Percentiles rank a stretch among this genome's conserved stretches.
These are phyloP conservation scores for Fraxinus dipetala DNA, from an alignment of 305 asterid species.

Conservation along the genomic window DNA sequence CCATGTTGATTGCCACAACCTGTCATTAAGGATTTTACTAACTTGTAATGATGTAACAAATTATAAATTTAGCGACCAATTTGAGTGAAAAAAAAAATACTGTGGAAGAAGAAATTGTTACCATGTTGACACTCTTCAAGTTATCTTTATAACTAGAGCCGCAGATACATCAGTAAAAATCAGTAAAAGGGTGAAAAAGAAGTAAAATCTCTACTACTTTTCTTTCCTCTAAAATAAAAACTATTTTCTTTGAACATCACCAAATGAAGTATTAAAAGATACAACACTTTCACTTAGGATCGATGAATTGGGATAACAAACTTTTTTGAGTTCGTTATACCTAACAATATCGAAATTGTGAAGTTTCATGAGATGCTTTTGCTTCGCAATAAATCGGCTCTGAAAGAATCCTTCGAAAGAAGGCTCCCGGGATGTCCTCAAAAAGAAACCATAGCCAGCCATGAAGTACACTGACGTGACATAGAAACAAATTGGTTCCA, in stretches of 20 bases:
- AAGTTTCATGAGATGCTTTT: slow-evolving; percentile 52
- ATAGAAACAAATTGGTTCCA: slow-evolving; percentile 92
- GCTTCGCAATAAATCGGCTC: slow-evolving; percentile 61
- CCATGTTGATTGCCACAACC: not conserved
- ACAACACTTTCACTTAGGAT: not conserved
- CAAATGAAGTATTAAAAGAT: slow-evolving; percentile 16
- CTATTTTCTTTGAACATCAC: not conserved
- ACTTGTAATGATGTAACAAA: no score
- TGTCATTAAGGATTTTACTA: no score
- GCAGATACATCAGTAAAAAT: not conserved
- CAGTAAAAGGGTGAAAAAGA: not conserved
- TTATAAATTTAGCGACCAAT: not conserved
- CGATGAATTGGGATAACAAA: slow-evolving; percentile 26
- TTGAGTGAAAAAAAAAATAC: not conserved
- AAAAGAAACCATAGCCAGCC: slow-evolving; percentile 77
- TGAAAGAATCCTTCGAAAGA: slow-evolving; percentile 75
- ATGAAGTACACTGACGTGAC: slow-evolving; percentile 66
- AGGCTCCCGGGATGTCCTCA: slow-evolving; percentile 70
- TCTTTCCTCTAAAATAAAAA: not conserved
- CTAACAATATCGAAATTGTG: slow-evolving; percentile 49
- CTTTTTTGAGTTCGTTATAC: slow-evolving; percentile 54
- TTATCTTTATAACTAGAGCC: not conserved
- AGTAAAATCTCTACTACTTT: not conserved
- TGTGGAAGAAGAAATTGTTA: not conserved
- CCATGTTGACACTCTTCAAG: not conserved